Evolutionary conservation across 257 asterid genomes (phyloP), one percentile per base, ranked within the genome.

Genomic region (Jacaranda mimosifolia): DNA sequence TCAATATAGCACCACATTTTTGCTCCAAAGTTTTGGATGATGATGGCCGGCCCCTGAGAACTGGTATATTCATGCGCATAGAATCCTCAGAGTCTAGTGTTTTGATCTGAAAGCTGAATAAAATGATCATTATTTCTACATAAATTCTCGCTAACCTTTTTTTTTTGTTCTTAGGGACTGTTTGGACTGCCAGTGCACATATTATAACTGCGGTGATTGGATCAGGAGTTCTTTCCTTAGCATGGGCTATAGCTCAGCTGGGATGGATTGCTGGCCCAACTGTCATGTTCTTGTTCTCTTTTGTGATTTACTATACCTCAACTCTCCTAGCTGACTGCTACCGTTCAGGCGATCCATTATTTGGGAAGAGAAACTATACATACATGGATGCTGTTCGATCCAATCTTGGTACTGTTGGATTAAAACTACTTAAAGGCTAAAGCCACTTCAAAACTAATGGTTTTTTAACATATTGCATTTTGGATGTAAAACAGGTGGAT

Each of bases 211-310:
- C 92, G 5, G 92, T 88, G 82, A 88, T 88, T 6, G 92, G 92
- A 4, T 88, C 92, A 0, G 90, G 92, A 40, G 92, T 88, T n/a
- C 83, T 88, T 8, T 88, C 92, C 43, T 52, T 88, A 38, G 92
- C 92, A 3, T 88, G 92, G 92, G 92, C 92, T 18, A 86, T 84
- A 82, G 90, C 68, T 1, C 92, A 88, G 81, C 77, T 88, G 49
- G 92, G 92, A 48, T 88, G 92, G 92, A 72, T 88, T 49, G 90
- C 92, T 7, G 92, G 92, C 11, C 92, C 92, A 3, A 78, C 90
- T 1, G 90, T 82, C 52, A 88, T 88, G 90, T 70, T 88, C 74
- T 10, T 88, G 80, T 88, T 88, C 86, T 70, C 92, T 5, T 84
- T 84, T 45, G 92, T 88, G 39, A 76, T 84, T 43, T 88, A 86